Percentiles rank a stretch among this genome's conserved stretches.
Evolutionary conservation across 352 stramenopile genomes (phyloP).

Genomic region (Ophiocytium majus): DNA sequence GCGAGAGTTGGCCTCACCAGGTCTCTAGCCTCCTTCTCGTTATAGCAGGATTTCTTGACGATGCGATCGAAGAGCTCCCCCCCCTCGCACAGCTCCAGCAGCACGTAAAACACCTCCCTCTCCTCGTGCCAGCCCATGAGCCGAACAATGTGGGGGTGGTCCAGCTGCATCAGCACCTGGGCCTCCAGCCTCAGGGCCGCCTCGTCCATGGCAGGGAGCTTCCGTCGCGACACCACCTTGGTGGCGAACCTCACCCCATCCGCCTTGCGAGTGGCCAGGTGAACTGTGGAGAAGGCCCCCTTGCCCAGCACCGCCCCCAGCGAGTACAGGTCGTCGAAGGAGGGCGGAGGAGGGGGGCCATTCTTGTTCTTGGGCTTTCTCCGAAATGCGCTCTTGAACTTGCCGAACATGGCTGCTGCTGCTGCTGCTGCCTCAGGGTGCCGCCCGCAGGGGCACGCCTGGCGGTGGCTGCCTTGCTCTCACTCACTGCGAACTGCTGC

Average conservation of each 20-base stretch:
- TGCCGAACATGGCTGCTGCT: background rate
- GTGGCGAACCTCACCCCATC: slow-evolving; percentile 30
- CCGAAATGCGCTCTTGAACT: too few species aligned
- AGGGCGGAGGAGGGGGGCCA: too few species aligned
- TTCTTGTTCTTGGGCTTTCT: too few species aligned
- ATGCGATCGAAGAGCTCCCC: slow-evolving; percentile 59
- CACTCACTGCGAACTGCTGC: too few species aligned
- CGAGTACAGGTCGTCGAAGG: slow-evolving; percentile 13
- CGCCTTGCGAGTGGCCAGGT: slow-evolving; percentile 21
- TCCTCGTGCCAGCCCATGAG: slow-evolving; percentile 87
- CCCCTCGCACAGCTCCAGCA: slow-evolving; percentile 81
- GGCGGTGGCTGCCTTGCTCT: too few species aligned
- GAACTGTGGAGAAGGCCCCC: slow-evolving; percentile 47
- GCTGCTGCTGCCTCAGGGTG: background rate
- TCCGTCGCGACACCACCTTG: slow-evolving; percentile 30
- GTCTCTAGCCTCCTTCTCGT: slow-evolving; percentile 72
- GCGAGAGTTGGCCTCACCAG: too few species aligned
- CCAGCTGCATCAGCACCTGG: slow-evolving; percentile 38
- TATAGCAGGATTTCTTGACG: slow-evolving; percentile 57
- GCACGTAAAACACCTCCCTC: slow-evolving; percentile 91
- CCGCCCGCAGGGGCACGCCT: too few species aligned
- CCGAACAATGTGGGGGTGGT: slow-evolving; percentile 59
- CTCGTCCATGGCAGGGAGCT: slow-evolving; percentile 23
- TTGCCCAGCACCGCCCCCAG: slow-evolving; percentile 37
- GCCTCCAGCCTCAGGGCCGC: slow-evolving; percentile 39